Evolutionary conservation across 108 stramenopile species (phyloP).

Genomic region (Skeletonema marinoi): DNA sequence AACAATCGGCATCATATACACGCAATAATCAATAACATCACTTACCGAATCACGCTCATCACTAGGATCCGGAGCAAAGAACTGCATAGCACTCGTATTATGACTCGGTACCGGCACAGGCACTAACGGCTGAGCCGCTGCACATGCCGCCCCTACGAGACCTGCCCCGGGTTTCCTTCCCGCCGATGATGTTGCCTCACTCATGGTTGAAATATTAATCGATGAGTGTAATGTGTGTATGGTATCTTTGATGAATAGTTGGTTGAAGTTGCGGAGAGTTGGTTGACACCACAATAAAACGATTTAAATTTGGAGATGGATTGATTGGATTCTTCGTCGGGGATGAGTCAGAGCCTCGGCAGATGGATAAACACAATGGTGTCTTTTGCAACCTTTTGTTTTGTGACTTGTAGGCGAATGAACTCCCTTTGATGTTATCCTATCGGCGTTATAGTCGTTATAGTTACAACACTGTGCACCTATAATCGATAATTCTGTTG

Average conservation of each 20-base stretch:
- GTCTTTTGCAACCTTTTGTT: background rate
- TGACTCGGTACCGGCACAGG: background rate
- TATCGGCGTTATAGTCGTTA: too few species aligned
- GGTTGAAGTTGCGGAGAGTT: background rate
- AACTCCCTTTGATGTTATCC: background rate
- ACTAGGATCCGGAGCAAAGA: constrained; percentile 47
- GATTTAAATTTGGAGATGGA: background rate
- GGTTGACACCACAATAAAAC: background rate
- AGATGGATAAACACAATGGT: background rate
- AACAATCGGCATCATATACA: background rate
- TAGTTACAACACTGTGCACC: too few species aligned
- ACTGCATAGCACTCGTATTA: constrained; percentile 40
- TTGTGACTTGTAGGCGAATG: background rate
- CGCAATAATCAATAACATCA: background rate
- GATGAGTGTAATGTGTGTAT: background rate
- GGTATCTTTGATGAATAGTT: background rate
- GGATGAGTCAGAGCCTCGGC: background rate
- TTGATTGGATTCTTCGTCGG: background rate
- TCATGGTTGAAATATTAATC: background rate
- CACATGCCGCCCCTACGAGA: background rate
- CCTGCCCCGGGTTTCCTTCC: background rate
- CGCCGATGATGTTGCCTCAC: background rate
- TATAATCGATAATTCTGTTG: too few species aligned
- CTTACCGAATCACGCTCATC: constrained; percentile 39
- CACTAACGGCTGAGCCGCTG: background rate